Evolutionary conservation across 371 early-diverging fungal species (phyloP).

Genomic region (Zopfochytrium polystomum): DNA sequence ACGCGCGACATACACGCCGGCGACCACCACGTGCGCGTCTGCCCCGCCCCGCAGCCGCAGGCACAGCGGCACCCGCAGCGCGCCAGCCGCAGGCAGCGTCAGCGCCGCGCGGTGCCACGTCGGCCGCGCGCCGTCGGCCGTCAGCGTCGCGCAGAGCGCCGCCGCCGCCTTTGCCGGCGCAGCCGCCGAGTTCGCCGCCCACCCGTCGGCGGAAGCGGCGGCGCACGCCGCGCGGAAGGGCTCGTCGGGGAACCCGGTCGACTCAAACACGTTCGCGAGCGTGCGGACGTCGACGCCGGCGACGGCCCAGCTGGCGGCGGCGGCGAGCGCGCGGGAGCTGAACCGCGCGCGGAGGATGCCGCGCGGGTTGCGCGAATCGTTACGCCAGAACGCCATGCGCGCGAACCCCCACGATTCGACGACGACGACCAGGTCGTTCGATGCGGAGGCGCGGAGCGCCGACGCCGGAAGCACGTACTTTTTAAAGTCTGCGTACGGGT

Average conservation of each 20-base stretch:
- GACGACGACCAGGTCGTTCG: conserved; percentile 60
- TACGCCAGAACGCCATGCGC: conserved; percentile 69
- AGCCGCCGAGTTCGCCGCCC: too few species aligned
- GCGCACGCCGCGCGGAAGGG: not conserved
- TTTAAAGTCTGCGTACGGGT: conserved; percentile 55
- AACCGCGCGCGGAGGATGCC: conserved; percentile 67
- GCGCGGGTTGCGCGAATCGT: conserved; percentile 74
- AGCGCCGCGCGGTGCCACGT: conserved; percentile 28
- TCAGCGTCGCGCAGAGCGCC: not conserved
- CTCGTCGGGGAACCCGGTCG: conserved; percentile 77
- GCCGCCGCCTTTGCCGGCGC: not conserved
- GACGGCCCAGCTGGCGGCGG: conserved; percentile 61
- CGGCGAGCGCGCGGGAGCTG: too few species aligned
- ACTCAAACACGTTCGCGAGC: conserved; percentile 45
- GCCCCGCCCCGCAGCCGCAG: conserved; percentile 61
- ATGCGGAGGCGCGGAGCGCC: conserved; percentile 6
- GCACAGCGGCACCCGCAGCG: conserved; percentile 56
- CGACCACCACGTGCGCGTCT: conserved; percentile 63
- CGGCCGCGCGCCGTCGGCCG: conserved; percentile 29
- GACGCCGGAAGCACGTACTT: conserved; percentile 53
- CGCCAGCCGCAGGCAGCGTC: not conserved
- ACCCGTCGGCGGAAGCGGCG: too few species aligned
- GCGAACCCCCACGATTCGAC: conserved; percentile 71
- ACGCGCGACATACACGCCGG: conserved; percentile 60
- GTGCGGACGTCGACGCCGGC: conserved; percentile 71